A percentile compares a stretch with the other conserved stretches of the same genome.
phyloP scores from a whole-genome alignment of 805 yeast genomes.

The Zygosaccharomyces bailii region DNA sequence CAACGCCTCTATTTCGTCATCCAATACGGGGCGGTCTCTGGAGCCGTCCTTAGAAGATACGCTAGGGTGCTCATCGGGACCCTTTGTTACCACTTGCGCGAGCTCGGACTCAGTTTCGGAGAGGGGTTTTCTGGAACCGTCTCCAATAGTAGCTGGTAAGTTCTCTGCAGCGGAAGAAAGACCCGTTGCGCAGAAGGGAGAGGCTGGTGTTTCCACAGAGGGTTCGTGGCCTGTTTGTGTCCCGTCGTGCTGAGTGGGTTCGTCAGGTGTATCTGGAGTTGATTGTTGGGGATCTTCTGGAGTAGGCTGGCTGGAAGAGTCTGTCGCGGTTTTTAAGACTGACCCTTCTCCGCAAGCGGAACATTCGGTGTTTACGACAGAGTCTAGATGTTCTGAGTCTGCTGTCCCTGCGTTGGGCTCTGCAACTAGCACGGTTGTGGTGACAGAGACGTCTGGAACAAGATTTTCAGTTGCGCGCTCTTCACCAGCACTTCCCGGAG shows the following conservation, averaged over 20 bases:
- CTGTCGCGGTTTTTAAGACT: background rate
- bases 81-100: no score
- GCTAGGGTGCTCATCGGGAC: no score
- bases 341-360: background rate
- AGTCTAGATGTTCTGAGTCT: background rate
- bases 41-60: no score
- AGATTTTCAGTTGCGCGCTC: no score
- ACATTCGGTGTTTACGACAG: no score
- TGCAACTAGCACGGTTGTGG: no score
- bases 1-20: constrained; percentile 33
- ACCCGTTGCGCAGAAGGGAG: background rate
- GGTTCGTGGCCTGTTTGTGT: no score
- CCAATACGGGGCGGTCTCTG: constrained; percentile 8
- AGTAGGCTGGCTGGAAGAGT: background rate
- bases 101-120: background rate
- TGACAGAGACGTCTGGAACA: no score
- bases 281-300: background rate
- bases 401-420: background rate
- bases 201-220: background rate
- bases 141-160: background rate
- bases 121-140: background rate
- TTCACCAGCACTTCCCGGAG: no score
- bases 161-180: background rate
- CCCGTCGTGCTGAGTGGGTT: no score
- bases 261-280: no score